Conservation (phyloP, 371 early-diverging fungal genomes). For the Actinomortierella ambigua region DNA sequence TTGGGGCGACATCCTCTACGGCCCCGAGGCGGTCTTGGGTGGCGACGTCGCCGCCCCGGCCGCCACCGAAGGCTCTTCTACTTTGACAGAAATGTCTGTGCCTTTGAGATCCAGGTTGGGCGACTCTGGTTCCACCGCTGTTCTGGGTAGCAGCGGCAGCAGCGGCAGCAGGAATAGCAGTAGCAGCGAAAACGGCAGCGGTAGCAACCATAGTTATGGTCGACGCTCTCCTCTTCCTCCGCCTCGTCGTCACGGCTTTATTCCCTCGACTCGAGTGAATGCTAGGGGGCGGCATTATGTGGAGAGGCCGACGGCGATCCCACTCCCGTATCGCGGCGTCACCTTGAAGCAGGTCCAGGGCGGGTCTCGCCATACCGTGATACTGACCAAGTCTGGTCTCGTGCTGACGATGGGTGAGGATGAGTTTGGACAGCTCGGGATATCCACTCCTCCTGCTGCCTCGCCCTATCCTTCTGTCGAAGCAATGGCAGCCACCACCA, state of each 20-base stretch:
- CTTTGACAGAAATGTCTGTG: too few relatives aligned
- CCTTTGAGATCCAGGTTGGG: too few relatives aligned
- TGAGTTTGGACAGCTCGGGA: conserved; percentile 28
- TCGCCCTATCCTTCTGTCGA: background rate
- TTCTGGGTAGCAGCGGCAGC: too few relatives aligned
- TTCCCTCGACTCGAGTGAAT: too few relatives aligned
- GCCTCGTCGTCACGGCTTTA: background rate
- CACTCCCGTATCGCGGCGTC: conserved; percentile 27
- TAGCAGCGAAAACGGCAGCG: too few relatives aligned
- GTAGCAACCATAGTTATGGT: background rate
- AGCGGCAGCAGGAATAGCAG: too few relatives aligned
- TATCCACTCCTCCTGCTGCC: background rate
- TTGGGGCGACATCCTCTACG: conserved; percentile 37
- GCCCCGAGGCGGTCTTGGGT: conserved; percentile 1
- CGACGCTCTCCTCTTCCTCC: background rate
- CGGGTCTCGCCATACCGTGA: conserved; percentile 23
- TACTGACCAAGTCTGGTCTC: conserved; percentile 17
- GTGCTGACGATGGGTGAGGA: conserved; percentile 31
- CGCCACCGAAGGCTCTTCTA: background rate
- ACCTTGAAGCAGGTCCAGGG: conserved; percentile 28
- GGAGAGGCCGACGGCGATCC: conserved; percentile 7
- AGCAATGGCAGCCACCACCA: background rate
- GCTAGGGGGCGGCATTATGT: background rate
- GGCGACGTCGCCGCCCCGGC: background rate
- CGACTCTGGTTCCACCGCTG: too few relatives aligned